phyloP scores from a whole-genome alignment of 495 filamentous ascomycete species.

The Penicillium paradoxum region DNA sequence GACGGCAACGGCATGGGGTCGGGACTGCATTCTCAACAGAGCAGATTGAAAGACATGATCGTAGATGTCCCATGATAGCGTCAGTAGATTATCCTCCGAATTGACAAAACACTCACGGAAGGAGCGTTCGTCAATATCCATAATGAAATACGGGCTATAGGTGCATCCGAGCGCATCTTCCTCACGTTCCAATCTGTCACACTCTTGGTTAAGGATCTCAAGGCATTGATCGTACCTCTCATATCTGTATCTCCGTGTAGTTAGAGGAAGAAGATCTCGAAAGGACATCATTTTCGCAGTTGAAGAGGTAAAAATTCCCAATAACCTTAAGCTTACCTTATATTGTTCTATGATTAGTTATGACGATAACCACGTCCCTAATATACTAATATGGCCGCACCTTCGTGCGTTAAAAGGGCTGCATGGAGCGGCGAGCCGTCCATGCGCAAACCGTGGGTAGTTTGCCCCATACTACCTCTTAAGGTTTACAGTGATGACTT shows the following conservation, averaged over 20 bases:
- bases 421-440: background rate
- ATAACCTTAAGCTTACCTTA: background rate
- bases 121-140: constrained; percentile 7
- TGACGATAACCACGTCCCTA: background rate
- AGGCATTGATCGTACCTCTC: constrained; percentile 1
- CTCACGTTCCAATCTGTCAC: background rate
- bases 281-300: background rate
- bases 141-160: constrained; percentile 7
- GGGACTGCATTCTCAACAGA: constrained; percentile 2
- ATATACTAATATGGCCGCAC: background rate
- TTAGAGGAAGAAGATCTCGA: background rate
- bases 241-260: background rate
- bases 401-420: background rate
- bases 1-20: background rate
- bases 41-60: constrained; percentile 4
- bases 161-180: background rate
- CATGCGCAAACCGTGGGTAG: too few species aligned
- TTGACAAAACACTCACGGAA: constrained; percentile 13
- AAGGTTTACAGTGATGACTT: too few species aligned
- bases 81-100: constrained; percentile 4
- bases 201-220: background rate
- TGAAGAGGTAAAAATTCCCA: background rate
- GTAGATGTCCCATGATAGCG: constrained; percentile 9
- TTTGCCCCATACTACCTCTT: too few species aligned
- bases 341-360: background rate